phyloP scores from a whole-genome alignment of 1,284 basidiomycete genomes.

The Volvariella volvacea region DNA sequence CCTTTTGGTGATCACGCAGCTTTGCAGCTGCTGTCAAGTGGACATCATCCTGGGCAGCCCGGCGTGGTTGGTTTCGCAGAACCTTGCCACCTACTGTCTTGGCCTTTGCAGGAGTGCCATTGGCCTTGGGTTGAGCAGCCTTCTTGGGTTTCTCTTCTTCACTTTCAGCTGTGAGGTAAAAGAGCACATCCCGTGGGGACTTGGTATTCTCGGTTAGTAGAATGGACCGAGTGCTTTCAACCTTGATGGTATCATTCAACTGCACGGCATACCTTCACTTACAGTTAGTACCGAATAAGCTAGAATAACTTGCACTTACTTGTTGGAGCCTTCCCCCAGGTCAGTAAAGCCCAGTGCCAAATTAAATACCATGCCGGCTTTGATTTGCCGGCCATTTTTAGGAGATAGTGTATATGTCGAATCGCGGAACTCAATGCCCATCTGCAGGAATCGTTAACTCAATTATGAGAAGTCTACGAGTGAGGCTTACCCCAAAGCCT shows the following conservation, averaged over 20 bases:
- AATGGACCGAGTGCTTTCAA: conserved; percentile 63
- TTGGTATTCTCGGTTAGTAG: conserved; percentile 84
- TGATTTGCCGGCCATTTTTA: conserved; percentile 73
- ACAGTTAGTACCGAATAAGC: background rate
- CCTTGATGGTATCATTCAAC: conserved; percentile 83
- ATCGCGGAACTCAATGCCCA: conserved; percentile 93
- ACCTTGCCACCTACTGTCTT: conserved; percentile 80
- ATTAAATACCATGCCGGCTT: conserved; percentile 82
- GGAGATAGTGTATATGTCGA: conserved; percentile 75
- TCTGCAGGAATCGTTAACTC: conserved; percentile 38
- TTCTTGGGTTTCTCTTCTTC: conserved; percentile 52
- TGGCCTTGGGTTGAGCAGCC: conserved; percentile 41
- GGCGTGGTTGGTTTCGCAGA: conserved; percentile 78
- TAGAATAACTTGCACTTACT: conserved; percentile 35
- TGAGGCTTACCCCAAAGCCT: conserved; percentile 73
- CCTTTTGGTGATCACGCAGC: conserved; percentile 85
- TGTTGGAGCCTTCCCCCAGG: conserved; percentile 72
- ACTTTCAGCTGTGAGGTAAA: conserved; percentile 69
- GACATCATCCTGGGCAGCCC: conserved; percentile 75
- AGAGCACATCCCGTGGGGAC: conserved; percentile 80
- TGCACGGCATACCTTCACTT: conserved; percentile 77
- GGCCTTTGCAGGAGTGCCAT: conserved; percentile 61
- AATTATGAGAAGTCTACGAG: background rate
- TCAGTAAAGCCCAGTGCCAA: conserved; percentile 83
- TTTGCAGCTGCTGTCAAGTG: conserved; percentile 63